These are phyloP conservation scores for Shiraia sp. DNA, from an alignment of 2,329 filamentous ascomycete species.

Conservation along the genomic window DNA sequence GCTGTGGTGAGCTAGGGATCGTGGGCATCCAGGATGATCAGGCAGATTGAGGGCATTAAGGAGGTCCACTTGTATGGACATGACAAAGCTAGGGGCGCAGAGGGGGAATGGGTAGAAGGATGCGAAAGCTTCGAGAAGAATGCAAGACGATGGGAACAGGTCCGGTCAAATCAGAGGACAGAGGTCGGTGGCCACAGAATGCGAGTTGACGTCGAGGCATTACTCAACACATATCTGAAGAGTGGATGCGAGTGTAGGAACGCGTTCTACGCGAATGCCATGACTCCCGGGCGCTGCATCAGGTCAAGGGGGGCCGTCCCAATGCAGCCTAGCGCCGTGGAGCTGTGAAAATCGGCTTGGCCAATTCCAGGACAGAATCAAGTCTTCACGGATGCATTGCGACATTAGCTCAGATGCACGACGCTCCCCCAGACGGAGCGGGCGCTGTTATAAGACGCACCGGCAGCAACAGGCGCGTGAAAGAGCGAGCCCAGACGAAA, in stretches of 20 bases:
- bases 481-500: slow-evolving; percentile 15
- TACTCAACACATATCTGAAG: too few relatives aligned
- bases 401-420: slow-evolving; percentile 19
- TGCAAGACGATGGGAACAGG: too few relatives aligned
- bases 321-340: slow-evolving; percentile 12
- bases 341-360: slow-evolving; percentile 22
- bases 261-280: slow-evolving; percentile 6
- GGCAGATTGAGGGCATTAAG: slow-evolving; percentile 25
- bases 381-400: slow-evolving; percentile 25
- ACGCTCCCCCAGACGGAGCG: slow-evolving; percentile 11
- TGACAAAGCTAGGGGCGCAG: slow-evolving; percentile 22
- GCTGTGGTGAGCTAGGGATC: slow-evolving; percentile 13
- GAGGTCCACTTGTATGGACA: slow-evolving; percentile 13
- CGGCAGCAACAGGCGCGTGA: slow-evolving; percentile 15
- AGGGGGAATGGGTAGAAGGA: not conserved
- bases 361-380: slow-evolving; percentile 25
- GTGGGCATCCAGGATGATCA: slow-evolving; percentile 21
- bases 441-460: slow-evolving; percentile 29
- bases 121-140: too few relatives aligned
- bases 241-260: slow-evolving; percentile 10
- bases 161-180: too few relatives aligned
- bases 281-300: slow-evolving; percentile 7
- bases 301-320: slow-evolving; percentile 7
- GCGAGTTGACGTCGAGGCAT: too few relatives aligned
- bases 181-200: too few relatives aligned